A percentile compares a stretch with the other conserved stretches of the same genome.
Evolutionary conservation across 345 rosid species (phyloP).

Genomic region (Abelmoschus esculentus): DNA sequence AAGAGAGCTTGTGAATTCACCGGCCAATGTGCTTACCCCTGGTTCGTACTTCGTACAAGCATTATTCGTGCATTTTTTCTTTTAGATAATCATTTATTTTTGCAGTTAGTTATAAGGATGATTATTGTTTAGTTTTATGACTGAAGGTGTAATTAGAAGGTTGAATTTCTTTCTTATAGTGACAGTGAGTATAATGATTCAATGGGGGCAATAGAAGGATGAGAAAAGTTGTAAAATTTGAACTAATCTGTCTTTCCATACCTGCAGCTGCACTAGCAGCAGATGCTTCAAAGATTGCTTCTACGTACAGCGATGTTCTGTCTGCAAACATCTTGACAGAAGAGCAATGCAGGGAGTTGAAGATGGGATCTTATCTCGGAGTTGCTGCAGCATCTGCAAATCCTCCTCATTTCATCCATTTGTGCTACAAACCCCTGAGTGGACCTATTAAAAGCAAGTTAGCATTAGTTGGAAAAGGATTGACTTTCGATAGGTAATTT

Average conservation of each 20-base stretch:
- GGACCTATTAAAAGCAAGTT: constrained; percentile 46
- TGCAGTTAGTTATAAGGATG: not conserved
- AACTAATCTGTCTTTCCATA: constrained; percentile 5
- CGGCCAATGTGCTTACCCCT: constrained; percentile 93
- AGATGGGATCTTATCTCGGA: constrained; percentile 90
- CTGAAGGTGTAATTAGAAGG: no score
- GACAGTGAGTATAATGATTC: no score
- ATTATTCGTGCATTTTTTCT: not conserved
- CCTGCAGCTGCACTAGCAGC: constrained; percentile 66
- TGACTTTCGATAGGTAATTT: constrained; percentile 89
- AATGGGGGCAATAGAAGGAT: no score
- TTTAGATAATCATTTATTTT: not conserved
- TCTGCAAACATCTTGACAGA: constrained; percentile 66
- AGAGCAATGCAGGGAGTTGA: constrained; percentile 77
- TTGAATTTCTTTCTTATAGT: no score
- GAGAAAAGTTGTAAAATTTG: not conserved
- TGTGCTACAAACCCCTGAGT: constrained; percentile 54
- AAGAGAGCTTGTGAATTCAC: constrained; percentile 81
- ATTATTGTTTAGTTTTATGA: no score
- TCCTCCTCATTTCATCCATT: constrained; percentile 79
- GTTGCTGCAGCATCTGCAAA: constrained; percentile 92
- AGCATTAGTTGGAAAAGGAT: constrained; percentile 89
- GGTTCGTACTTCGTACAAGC: constrained; percentile 38
- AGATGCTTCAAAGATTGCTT: constrained; percentile 81
- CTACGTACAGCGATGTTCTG: constrained; percentile 55